Evolutionary conservation across 805 yeast species (phyloP).

Genomic region (Kuraishia borneana): DNA sequence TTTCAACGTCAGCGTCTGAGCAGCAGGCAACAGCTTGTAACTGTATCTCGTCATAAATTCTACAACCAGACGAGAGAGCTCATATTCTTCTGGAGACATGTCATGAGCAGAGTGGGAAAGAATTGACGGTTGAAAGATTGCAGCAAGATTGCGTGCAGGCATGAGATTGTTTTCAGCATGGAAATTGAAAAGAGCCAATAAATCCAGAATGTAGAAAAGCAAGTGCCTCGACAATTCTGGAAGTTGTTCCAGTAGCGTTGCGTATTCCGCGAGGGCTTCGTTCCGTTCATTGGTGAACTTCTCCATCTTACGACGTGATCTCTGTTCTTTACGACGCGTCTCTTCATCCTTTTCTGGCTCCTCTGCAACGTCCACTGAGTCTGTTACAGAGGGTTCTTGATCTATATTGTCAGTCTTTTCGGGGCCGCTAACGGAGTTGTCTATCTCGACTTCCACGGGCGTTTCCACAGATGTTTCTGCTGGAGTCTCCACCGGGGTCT

Average conservation of each 20-base stretch:
- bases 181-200: conserved; percentile 75
- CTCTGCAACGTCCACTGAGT: not conserved
- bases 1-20: conserved; percentile 1
- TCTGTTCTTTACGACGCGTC: conserved; percentile 2
- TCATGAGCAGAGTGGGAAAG: conserved; percentile 89
- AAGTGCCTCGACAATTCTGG: conserved; percentile 77
- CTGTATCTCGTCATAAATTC: conserved; percentile 85
- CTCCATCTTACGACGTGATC: not conserved
- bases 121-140: conserved; percentile 95
- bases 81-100: conserved; percentile 86
- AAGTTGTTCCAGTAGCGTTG: conserved; percentile 50
- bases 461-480: too few relatives aligned
- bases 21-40: conserved; percentile 57
- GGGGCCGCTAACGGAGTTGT: too few relatives aligned
- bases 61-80: conserved; percentile 72
- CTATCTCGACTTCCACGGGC: not conserved
- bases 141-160: conserved; percentile 90
- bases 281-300: conserved; percentile 48
- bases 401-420: too few relatives aligned
- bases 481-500: not conserved
- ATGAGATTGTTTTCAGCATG: conserved; percentile 71
- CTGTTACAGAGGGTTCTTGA: not conserved
- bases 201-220: conserved; percentile 75
- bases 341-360: conserved; percentile 2
- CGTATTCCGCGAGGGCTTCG: conserved; percentile 62